Base-by-base conservation (phyloP, 345 rosid genomes). In the Rhizophora apiculata region DNA sequence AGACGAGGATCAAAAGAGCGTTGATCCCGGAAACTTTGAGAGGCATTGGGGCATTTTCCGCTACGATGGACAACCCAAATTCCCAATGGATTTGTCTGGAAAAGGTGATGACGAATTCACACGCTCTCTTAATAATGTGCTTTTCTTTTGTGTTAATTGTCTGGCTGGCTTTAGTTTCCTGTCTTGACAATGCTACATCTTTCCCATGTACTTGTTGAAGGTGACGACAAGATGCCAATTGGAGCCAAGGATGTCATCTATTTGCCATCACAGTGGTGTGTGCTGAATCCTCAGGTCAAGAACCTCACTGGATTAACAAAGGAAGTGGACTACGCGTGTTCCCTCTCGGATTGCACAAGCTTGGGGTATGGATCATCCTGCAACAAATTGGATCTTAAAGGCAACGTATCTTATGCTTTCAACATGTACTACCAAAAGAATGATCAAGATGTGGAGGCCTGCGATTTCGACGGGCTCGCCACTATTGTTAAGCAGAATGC, bases 11-110 rank as follows among this genome's bases (percentile, higher is more conserved):
- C 36, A 49, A 76, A 96, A 96, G 74, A 92, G 96, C 69, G 71
- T 87, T 26, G 72, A n/a, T 2, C 98, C 96, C 0, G 99, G 97
- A 5, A 10, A 31, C 2, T 95, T 95, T 59, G 97, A 95, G 80
- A 77, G 98, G 73, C 96, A 90, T 53, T 95, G 99, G 97, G 99
- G 98, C 21, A 84, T 95, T 19, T 95, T 87, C 53, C 57, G 76
- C n/a, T 89, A 71, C 49, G 97, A 95, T 10, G 96, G 96, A 29
- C 68, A 78, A 73, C 91, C 97, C 0, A 92, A 95, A 60, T 90
- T 90, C 52, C 71, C 79, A 1, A 54, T 92, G 63, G 97, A 95
- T 71, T 80, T 92, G 64, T 69, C 88, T 0, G 99, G 94, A 2
- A 59, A 75, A 24, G 87, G 88, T 6, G 71, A 82, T 0, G 49